Evolutionary conservation across 2,329 filamentous ascomycete genomes (phyloP).

Genomic region (Aspergillus alliaceus): DNA sequence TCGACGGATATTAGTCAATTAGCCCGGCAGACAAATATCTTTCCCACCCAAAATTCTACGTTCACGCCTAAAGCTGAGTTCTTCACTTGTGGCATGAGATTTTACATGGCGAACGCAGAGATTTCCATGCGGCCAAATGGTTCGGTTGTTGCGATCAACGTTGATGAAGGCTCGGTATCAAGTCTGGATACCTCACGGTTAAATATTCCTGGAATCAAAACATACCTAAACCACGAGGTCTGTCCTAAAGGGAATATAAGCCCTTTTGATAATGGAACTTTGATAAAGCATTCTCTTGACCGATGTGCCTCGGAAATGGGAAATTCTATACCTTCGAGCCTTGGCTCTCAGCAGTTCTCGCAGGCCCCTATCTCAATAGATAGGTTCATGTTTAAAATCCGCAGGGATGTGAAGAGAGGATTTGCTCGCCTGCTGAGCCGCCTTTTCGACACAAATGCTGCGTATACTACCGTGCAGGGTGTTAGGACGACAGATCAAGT

Average conservation of each 20-base stretch:
- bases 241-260: not conserved
- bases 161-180: not conserved
- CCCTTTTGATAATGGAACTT: not conserved
- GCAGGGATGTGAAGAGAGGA: not conserved
- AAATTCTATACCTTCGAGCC: not conserved
- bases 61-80: not conserved
- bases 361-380: not conserved
- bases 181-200: not conserved
- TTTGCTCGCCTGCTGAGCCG: not conserved
- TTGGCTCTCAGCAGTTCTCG: not conserved
- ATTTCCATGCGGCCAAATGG: not conserved
- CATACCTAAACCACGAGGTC: not conserved
- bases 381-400: not conserved
- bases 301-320: not conserved
- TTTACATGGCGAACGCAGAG: not conserved
- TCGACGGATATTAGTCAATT: not conserved
- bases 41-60: not conserved
- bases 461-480: not conserved
- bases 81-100: not conserved
- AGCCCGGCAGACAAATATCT: not conserved
- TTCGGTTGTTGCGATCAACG: not conserved
- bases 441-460: not conserved
- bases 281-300: not conserved
- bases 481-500: not conserved
- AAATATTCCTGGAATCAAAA: not conserved